Conservation (phyloP, 176 grass and related monocot species). For the Aegilops bicornis region DNA sequence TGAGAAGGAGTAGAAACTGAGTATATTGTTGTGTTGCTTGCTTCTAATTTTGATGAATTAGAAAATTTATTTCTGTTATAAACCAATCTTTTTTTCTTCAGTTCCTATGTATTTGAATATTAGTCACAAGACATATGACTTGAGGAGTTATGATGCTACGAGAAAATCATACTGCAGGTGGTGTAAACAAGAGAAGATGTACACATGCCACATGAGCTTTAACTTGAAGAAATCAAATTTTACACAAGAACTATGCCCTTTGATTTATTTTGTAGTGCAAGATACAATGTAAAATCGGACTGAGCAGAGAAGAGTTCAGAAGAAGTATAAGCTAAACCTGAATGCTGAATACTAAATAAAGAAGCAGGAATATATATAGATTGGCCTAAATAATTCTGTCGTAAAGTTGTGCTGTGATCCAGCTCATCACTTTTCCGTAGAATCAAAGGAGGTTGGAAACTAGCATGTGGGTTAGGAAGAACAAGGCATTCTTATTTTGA, state of each 20-base stretch:
- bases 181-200: conserved; percentile 52
- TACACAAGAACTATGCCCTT: neutral
- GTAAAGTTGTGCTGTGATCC: neutral
- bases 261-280: neutral
- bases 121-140: neutral
- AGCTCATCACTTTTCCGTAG: neutral
- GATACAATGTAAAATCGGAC: conserved; percentile 6
- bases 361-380: neutral
- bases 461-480: neutral
- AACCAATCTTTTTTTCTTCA: neutral
- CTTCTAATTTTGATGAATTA: neutral
- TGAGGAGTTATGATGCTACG: neutral
- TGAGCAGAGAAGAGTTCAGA: neutral
- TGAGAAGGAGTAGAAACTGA: neutral
- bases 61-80: neutral
- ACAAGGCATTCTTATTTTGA: neutral
- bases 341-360: neutral
- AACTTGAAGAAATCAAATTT: no score
- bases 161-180: neutral
- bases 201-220: conserved; percentile 34
- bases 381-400: conserved; percentile 1
- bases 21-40: neutral
- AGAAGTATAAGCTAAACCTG: neutral
- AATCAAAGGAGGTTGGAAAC: neutral
- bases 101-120: neutral